Evolutionary conservation across 352 stramenopile genomes (phyloP), one percentile per base, ranked within the genome.

Genomic region (Pythium myriotylum): DNA sequence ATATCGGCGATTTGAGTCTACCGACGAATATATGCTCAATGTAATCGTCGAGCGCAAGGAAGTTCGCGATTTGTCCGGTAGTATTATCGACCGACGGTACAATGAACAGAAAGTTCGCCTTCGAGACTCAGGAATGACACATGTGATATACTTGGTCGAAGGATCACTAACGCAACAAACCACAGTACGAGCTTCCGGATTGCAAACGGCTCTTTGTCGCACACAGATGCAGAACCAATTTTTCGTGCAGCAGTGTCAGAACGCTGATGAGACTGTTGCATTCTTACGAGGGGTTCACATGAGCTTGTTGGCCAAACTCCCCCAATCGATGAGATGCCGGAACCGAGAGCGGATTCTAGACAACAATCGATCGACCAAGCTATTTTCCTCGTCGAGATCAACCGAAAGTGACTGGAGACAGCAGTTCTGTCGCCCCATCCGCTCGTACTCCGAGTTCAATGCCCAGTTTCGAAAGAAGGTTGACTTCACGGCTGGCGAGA

Each of bases 91-190:
- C 56, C 79, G 81, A 24, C 79, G 76, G 16, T 95, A 91, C 61
- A 78, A 76, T 20, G 86, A 95, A 50, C 86, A 95, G 52, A 95
- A 95, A 64, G 73, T 65, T 4, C 84, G 86, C 5, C 65, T 95
- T 1, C 56, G 75, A 5, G 75, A 78, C 8, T 88, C 76, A 33
- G 86, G 86, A 0, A 62, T 92, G 48, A 84, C 84, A 16, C 81
- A 90, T 62, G 77, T 93, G 19, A 87, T 95, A 42, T 95, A 93
- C 69, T 78, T 95, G 33, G 80, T 92, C 12, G 86, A 95, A 72
- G 86, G 86, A 10, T 94, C 84, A 19, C 61, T 95, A 19, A 77
- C 76, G 1, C 76, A 88, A 62, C 81, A 91, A 43, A 92, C 83
- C 2, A 81, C 81, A 0, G 73, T 95, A 3, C 74, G 81, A 4